Base-by-base conservation (phyloP, 2,329 filamentous ascomycete genomes). In the Ciborinia camelliae region DNA sequence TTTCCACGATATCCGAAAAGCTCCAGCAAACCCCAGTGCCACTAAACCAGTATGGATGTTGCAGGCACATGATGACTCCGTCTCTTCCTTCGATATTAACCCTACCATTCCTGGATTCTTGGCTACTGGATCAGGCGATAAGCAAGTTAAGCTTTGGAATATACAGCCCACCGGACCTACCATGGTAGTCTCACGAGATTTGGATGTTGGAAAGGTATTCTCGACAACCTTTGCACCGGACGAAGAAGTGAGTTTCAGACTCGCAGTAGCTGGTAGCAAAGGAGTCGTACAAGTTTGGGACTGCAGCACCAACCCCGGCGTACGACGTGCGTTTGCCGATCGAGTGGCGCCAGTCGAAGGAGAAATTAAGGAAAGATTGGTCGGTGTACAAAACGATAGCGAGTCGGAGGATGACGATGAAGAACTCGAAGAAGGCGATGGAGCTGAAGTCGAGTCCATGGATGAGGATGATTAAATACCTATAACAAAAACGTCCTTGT, bases 61-160 rank as follows among this genome's bases (percentile, higher is more conserved):
- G 61, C 95, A 99, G 79, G 95, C 95, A 20, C 95, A 99, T 80
- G 92, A 97, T 76, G 88, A 94, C 77, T 91, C 91, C 3, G 84
- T 98, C 52, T 96, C 92, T 10, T 88, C 92, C 0, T 97, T 99
- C 76, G 93, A 97, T 76, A 85, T 98, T 79, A 98, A 97, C 81
- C 84, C 88, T 4, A 81, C 88, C 58, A 92, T 99, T 66, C 94
- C 95, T 1, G 95, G 95, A 51, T 97, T 91, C 82, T 85, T 99
- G 78, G 95, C 87, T 18, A 98, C 95, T 0, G 95, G 93, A 3
- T 97, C 92, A 2, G 93, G 91, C 18, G 95, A 99, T 81, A 94
- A 92, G 81, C 91, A 90, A 7, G 92, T 98, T 72, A 99, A 99
- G 82, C 82, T 99, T 65, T 99, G 95, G 95, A 97, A 97, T 78